phyloP scores from a whole-genome alignment of 371 early-diverging fungal species.

The Lichtheimia corymbifera region DNA sequence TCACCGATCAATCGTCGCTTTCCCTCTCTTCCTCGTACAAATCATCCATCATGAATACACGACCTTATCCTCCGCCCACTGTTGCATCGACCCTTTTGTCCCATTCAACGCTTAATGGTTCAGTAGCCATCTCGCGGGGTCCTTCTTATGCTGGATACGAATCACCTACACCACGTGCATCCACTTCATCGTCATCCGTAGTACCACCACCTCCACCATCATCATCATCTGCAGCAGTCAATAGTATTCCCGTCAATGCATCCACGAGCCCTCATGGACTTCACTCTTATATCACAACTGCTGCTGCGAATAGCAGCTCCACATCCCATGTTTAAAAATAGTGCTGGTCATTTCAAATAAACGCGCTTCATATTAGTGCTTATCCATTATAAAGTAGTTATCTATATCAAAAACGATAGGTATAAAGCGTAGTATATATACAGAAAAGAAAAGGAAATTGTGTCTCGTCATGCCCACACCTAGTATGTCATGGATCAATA shows the following conservation, averaged over 20 bases:
- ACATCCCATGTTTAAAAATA: too few species aligned
- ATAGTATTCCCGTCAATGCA: constrained; percentile 11
- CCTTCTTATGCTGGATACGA: constrained; percentile 36
- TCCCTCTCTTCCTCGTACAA: constrained; percentile 36
- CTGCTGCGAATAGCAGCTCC: neutral
- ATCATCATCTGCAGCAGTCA: constrained; percentile 2
- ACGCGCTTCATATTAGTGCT: too few species aligned
- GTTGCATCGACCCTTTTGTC: constrained; percentile 25
- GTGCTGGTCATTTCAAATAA: too few species aligned
- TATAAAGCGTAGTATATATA: too few species aligned
- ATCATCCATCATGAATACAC: constrained; percentile 21
- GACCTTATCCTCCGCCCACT: constrained; percentile 35
- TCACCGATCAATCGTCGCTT: constrained; percentile 38
- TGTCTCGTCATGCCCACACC: neutral
- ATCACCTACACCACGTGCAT: constrained; percentile 45
- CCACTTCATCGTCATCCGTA: constrained; percentile 45
- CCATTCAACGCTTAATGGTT: constrained; percentile 18
- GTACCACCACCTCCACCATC: neutral
- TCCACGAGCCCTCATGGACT: constrained; percentile 11
- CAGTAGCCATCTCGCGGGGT: constrained; percentile 35
- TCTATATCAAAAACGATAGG: too few species aligned
- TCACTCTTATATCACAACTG: neutral
- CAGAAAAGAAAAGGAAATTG: too few species aligned
- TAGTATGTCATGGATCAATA: neutral
- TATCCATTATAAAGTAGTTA: too few species aligned